Conservation (phyloP, 148 eudicot genomes). For the Gaultheria prostrata region DNA sequence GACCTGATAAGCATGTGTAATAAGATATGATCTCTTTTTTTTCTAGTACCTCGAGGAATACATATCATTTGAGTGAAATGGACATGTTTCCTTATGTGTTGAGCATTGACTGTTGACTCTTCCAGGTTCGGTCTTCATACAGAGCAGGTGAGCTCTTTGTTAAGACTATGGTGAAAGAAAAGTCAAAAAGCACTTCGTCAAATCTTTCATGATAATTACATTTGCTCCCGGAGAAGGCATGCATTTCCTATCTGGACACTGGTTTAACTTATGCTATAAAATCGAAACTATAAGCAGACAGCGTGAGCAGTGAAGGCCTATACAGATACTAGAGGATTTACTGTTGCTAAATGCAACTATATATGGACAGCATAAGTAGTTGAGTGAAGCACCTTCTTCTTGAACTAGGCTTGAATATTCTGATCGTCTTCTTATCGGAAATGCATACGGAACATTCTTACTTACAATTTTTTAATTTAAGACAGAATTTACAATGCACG, state of each 20-base stretch:
- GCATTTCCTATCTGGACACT: neutral
- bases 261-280: neutral
- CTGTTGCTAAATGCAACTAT: too few relatives aligned
- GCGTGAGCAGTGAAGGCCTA: too few relatives aligned
- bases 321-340: too few relatives aligned
- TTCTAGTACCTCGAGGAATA: neutral
- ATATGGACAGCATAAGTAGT: neutral
- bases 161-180: constrained; percentile 52
- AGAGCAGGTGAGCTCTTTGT: constrained; percentile 66
- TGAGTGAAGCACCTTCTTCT: neutral
- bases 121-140: constrained; percentile 42
- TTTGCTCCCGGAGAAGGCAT: neutral
- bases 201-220: neutral
- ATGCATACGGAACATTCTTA: too few relatives aligned
- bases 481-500: too few relatives aligned
- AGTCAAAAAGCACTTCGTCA: constrained; percentile 18
- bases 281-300: neutral
- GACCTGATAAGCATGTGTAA: neutral
- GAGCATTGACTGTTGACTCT: neutral
- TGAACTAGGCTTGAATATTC: neutral
- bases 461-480: too few relatives aligned
- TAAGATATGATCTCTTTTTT: neutral
- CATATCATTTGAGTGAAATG: neutral
- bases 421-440: too few relatives aligned
- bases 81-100: neutral